phyloP scores from a whole-genome alignment of 2,329 filamentous ascomycete species.

The Colletotrichum orbiculare region DNA sequence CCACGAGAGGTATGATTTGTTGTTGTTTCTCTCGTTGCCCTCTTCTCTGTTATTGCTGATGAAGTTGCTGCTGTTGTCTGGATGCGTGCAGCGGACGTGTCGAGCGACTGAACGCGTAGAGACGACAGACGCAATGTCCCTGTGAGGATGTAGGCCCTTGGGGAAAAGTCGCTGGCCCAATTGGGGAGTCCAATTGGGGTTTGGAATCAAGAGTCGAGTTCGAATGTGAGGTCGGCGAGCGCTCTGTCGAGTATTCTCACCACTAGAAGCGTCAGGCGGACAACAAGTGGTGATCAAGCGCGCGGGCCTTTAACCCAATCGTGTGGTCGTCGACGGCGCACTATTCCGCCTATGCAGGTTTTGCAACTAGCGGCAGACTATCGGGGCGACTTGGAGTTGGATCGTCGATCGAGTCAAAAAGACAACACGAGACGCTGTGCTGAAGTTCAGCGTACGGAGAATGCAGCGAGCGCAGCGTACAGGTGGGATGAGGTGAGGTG shows the following conservation, averaged over 20 bases:
- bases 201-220: not conserved
- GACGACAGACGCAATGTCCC: not conserved
- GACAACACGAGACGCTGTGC: slow-evolving; percentile 21
- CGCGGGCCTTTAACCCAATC: slow-evolving; percentile 18
- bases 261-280: not conserved
- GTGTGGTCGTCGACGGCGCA: slow-evolving; percentile 23
- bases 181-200: slow-evolving; percentile 21
- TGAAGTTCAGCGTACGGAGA: slow-evolving; percentile 2
- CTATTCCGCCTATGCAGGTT: slow-evolving; percentile 19
- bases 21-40: no score
- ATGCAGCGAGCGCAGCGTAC: slow-evolving; percentile 10
- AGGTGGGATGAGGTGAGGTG: slow-evolving; percentile 27
- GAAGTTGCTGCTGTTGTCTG: no score
- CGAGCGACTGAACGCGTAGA: slow-evolving; percentile 1
- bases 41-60: no score
- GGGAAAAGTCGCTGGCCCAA: slow-evolving; percentile 1
- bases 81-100: no score
- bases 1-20: not conserved
- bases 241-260: no score
- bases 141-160: no score
- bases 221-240: no score
- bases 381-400: slow-evolving; percentile 21
- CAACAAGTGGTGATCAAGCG: slow-evolving; percentile 15
- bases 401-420: slow-evolving; percentile 20
- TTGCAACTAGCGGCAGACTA: slow-evolving; percentile 30